Evolutionary conservation across 345 rosid species (phyloP).

Genomic region (Euphorbia tirucalli): DNA sequence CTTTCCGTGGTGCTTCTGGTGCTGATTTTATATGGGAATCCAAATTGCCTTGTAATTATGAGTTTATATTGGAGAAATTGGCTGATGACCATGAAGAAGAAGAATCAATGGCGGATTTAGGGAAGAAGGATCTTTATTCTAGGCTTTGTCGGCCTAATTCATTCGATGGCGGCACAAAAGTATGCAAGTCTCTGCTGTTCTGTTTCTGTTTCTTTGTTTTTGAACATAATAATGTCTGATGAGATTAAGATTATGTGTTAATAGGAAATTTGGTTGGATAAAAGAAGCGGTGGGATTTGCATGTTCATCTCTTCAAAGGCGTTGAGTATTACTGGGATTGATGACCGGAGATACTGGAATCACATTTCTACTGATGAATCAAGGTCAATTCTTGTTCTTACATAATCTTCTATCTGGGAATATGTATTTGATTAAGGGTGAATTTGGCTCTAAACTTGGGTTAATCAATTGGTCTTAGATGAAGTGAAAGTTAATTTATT

Average conservation of each 20-base stretch:
- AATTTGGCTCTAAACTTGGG: too few relatives aligned
- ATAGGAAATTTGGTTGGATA: conserved; percentile 48
- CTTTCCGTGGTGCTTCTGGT: conserved; percentile 33
- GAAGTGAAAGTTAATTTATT: too few relatives aligned
- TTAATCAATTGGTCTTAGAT: too few relatives aligned
- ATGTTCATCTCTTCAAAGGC: conserved; percentile 58
- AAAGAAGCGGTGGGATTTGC: conserved; percentile 49
- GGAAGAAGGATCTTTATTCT: conserved; percentile 36
- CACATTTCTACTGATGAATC: conserved; percentile 55
- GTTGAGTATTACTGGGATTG: conserved; percentile 65
- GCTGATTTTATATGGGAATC: conserved; percentile 41
- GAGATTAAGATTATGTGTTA: neutral
- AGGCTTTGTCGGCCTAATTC: conserved; percentile 24
- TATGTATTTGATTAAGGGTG: too few relatives aligned
- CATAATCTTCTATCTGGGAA: too few relatives aligned
- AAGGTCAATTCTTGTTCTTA: conserved; percentile 31
- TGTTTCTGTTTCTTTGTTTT: neutral
- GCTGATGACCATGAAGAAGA: conserved; percentile 1
- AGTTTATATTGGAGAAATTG: conserved; percentile 18
- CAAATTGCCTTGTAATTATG: conserved; percentile 37
- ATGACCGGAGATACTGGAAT: conserved; percentile 78
- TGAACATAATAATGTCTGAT: neutral
- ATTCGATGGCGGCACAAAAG: conserved; percentile 41
- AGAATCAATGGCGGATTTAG: neutral
- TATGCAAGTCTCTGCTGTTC: neutral